These are phyloP conservation scores for Arabis alpina DNA, from an alignment of 345 rosid species.

Conservation along the genomic window DNA sequence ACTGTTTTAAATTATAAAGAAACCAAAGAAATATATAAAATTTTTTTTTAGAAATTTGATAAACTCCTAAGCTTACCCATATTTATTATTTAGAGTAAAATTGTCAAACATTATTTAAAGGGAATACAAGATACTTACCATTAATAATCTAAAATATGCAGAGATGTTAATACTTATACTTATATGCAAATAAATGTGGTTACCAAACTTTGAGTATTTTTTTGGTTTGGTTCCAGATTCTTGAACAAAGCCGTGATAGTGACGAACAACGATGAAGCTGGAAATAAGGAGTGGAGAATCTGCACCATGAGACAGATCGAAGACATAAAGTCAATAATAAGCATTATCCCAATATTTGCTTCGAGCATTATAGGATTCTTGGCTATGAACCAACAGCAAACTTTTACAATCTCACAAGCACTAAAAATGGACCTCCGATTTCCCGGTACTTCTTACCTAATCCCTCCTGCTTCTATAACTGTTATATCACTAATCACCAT, in stretches of 20 bases:
- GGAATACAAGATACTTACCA: background rate
- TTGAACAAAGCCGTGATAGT: conserved; percentile 53
- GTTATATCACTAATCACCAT: conserved; percentile 43
- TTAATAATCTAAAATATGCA: background rate
- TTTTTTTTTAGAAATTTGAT: background rate
- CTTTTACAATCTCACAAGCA: conserved; percentile 53
- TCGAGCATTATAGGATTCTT: conserved; percentile 48
- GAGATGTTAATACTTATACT: too few species aligned
- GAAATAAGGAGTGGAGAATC: conserved; percentile 42
- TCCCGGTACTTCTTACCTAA: conserved; percentile 41
- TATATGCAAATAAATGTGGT: conserved; percentile 3
- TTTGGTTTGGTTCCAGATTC: conserved; percentile 32
- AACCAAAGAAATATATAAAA: too few species aligned
- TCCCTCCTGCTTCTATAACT: conserved; percentile 54
- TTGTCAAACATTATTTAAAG: background rate
- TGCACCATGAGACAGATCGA: conserved; percentile 52
- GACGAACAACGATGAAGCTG: conserved; percentile 42
- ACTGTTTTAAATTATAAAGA: background rate
- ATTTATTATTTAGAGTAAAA: background rate
- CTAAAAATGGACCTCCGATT: conserved; percentile 51
- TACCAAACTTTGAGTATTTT: background rate
- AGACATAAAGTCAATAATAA: conserved; percentile 51
- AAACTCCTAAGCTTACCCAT: background rate
- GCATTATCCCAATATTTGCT: conserved; percentile 51
- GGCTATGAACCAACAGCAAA: conserved; percentile 50